These are phyloP conservation scores for Penicillium polonicum DNA, from an alignment of 2,329 filamentous ascomycete genomes.

Conservation along the genomic window DNA sequence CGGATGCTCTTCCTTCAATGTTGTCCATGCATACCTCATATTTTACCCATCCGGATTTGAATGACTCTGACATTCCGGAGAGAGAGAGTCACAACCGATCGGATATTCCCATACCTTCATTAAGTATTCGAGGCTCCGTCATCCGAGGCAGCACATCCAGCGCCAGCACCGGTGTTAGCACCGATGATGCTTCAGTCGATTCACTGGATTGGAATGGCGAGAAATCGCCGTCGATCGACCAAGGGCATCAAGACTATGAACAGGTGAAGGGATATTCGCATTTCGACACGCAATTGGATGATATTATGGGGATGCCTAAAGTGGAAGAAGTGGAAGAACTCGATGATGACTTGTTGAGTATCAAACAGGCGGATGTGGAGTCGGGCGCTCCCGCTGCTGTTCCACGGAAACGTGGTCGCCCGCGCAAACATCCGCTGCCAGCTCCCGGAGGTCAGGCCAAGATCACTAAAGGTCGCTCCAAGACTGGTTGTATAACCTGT, in stretches of 20 bases:
- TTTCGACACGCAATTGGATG: conserved; percentile 30
- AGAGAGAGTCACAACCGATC: conserved; percentile 24
- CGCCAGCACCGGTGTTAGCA: conserved; percentile 32
- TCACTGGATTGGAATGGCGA: conserved; percentile 31
- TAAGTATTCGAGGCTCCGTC: conserved; percentile 31
- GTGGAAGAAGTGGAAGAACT: conserved; percentile 58
- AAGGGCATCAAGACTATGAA: conserved; percentile 21
- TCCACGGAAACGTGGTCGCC: conserved; percentile 70
- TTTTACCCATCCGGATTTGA: conserved; percentile 23
- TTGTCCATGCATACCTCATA: conserved; percentile 41
- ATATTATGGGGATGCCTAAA: conserved; percentile 48
- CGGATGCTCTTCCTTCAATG: conserved; percentile 28
- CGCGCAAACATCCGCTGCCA: conserved; percentile 73
- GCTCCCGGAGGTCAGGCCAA: conserved; percentile 63
- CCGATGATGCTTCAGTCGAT: conserved; percentile 37
- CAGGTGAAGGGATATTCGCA: conserved; percentile 26
- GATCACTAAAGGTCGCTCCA: conserved; percentile 69
- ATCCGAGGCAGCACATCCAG: conserved; percentile 29
- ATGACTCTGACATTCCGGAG: conserved; percentile 23
- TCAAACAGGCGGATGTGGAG: conserved; percentile 33
- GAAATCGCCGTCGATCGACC: conserved; percentile 22
- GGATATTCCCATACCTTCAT: conserved; percentile 21
- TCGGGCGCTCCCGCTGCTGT: conserved; percentile 35
- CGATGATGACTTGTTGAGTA: conserved; percentile 38
- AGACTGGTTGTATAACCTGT: conserved; percentile 60